phyloP scores from a whole-genome alignment of 2,329 filamentous ascomycete species.

The Cryphonectria carpinicola region DNA sequence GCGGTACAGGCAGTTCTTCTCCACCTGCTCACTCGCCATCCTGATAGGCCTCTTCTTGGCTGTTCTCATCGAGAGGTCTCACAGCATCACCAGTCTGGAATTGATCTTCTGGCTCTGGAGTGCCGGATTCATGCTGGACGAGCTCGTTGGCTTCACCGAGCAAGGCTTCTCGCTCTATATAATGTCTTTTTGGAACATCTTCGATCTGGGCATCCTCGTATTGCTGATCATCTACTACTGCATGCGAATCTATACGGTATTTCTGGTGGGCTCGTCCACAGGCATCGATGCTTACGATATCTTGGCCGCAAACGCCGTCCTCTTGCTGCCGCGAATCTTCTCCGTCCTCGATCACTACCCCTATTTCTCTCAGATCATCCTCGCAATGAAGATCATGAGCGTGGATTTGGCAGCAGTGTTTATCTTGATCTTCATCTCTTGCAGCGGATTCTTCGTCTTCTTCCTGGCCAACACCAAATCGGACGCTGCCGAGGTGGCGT shows the following conservation, averaged over 20 bases:
- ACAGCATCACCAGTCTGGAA: constrained; percentile 81
- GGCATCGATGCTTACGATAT: constrained; percentile 90
- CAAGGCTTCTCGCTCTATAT: constrained; percentile 96
- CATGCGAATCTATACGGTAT: constrained; percentile 84
- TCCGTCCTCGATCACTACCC: constrained; percentile 92
- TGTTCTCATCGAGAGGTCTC: constrained; percentile 75
- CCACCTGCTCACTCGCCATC: constrained; percentile 83
- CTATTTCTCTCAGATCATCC: constrained; percentile 93
- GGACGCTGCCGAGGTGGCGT: constrained; percentile 76
- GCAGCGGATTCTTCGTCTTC: constrained; percentile 94
- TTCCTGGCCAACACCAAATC: constrained; percentile 79
- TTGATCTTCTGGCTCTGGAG: constrained; percentile 98
- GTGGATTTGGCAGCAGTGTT: constrained; percentile 85
- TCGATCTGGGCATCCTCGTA: constrained; percentile 87
- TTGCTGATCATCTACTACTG: constrained; percentile 88
- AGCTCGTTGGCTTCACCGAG: constrained; percentile 94
- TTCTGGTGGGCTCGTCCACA: constrained; percentile 74
- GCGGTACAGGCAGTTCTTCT: constrained; percentile 87
- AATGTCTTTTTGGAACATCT: constrained; percentile 97
- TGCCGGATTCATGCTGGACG: constrained; percentile 94
- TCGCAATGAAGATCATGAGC: constrained; percentile 93
- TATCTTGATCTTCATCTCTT: constrained; percentile 81
- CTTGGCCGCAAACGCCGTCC: constrained; percentile 86
- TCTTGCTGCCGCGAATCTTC: constrained; percentile 89
- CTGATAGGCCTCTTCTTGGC: constrained; percentile 84